Base-by-base conservation (phyloP, 139 green algal genomes). In the Ettlia oleoabundans region DNA sequence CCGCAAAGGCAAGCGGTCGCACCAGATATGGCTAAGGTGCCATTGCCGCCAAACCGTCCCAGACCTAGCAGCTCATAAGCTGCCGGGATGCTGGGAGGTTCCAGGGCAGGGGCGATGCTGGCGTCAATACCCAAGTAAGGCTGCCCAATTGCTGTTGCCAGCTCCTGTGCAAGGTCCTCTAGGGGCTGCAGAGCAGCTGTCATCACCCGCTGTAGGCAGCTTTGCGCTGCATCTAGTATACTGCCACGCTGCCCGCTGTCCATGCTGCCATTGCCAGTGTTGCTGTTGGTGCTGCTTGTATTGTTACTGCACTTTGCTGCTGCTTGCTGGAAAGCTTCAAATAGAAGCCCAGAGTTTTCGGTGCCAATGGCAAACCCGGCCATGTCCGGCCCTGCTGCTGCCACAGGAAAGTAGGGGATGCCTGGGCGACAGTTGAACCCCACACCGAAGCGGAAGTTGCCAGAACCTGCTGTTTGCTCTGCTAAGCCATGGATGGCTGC, bases 321-420 rank as follows among this genome's bases (percentile, higher is more conserved):
- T 38, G 37, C 73, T 24, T n/a, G 35, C 73, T 69, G 37, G 28
- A 88, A 88, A 5, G 88, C 88, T 13, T 66, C 9, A 63, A 83
- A 28, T 37, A 91, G 80, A 58, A 91, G 33, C 35, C 24, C 80
- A 15, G 73, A 77, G 43, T 86, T 89, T 28, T 92, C 88, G 6
- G 76, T 87, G 55, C 78, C 88, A 0, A 92, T 55, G 53, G 87
- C 82, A 75, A 92, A 92, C 21, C 61, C 47, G 26, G 43, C 42
- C 1, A 30, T 22, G 18, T 53, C 30, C 1, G 79, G 37, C 33
- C 62, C 82, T 24, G 78, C 58, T 28, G 33, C 24, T 6, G 86
- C 79, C 37, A 82, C 88, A 21, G 88, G 88, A 72, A 92, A 92
- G 78, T 84, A 92, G 1, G 88, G 88, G 35, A 89, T 88, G 3